A percentile compares a stretch with the other conserved stretches of the same genome.
phyloP scores from a whole-genome alignment of 179 eudicot genomes.

The Nepenthes alata region DNA sequence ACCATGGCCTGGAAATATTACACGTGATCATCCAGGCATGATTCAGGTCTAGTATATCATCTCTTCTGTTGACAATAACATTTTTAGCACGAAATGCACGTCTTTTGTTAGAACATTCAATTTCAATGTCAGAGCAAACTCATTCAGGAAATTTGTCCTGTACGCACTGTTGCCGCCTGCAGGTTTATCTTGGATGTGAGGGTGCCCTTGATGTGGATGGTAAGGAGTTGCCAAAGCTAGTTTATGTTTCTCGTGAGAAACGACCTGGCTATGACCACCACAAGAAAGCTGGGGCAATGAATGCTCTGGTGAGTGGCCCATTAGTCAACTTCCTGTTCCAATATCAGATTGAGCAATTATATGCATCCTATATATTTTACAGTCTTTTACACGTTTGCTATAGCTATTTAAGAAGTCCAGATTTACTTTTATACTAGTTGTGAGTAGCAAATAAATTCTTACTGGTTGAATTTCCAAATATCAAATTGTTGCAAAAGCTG shows the following conservation, averaged over 20 bases:
- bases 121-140: neutral
- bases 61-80: neutral
- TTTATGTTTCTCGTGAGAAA: slow-evolving; percentile 87
- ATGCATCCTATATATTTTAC: no score
- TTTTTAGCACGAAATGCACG: neutral
- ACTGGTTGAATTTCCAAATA: no score
- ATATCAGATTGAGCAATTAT: no score
- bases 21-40: slow-evolving; percentile 14
- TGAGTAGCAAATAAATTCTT: no score
- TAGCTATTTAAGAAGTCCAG: no score
- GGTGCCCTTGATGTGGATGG: slow-evolving; percentile 89
- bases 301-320: slow-evolving; percentile 44
- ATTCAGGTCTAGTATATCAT: slow-evolving; percentile 6
- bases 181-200: slow-evolving; percentile 75
- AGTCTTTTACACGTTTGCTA: no score
- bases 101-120: no score
- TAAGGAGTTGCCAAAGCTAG: slow-evolving; percentile 65
- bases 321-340: neutral
- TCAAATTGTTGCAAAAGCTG: no score
- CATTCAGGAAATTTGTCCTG: neutral
- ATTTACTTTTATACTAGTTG: no score
- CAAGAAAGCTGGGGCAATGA: slow-evolving; percentile 92
- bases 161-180: neutral
- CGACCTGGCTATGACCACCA: slow-evolving; percentile 81
- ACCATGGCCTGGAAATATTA: slow-evolving; percentile 14